Percentiles rank a stretch among this genome's conserved stretches.
Evolutionary conservation across 2,329 filamentous ascomycete genomes (phyloP).

Genomic region (Ampelomyces quisqualis): DNA sequence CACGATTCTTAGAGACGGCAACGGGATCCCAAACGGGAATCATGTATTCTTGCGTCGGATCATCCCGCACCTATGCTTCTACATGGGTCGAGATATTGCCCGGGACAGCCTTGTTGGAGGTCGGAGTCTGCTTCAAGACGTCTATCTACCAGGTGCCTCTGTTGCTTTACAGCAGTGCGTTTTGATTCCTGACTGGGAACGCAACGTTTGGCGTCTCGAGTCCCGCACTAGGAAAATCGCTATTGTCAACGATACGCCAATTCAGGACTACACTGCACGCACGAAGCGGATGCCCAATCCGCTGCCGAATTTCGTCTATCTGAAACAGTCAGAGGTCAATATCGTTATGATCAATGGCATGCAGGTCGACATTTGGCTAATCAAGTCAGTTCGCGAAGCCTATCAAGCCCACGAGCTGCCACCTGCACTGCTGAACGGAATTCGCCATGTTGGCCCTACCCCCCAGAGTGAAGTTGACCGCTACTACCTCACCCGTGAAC

Average conservation of each 20-base stretch:
- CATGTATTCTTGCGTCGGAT: slow-evolving; percentile 12
- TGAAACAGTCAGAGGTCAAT: slow-evolving; percentile 11
- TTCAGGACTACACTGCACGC: slow-evolving; percentile 7
- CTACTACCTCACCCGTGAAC: slow-evolving; percentile 5
- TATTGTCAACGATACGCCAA: slow-evolving; percentile 14
- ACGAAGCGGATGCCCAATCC: slow-evolving; percentile 2
- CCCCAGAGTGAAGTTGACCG: slow-evolving; percentile 5
- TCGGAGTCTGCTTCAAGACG: background rate
- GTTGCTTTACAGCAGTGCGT: slow-evolving; percentile 10
- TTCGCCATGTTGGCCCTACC: slow-evolving; percentile 10
- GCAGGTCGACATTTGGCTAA: slow-evolving; percentile 16
- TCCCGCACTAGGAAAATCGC: slow-evolving; percentile 10
- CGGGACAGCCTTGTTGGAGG: background rate
- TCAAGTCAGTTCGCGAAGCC: slow-evolving; percentile 9
- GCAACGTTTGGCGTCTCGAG: slow-evolving; percentile 13
- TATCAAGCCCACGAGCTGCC: background rate
- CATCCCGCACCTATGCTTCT: slow-evolving; percentile 5
- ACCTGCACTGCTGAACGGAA: background rate
- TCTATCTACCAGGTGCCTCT: background rate
- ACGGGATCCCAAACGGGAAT: background rate
- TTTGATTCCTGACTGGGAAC: slow-evolving; percentile 5
- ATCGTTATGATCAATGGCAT: slow-evolving; percentile 5
- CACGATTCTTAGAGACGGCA: background rate
- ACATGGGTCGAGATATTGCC: slow-evolving; percentile 7
- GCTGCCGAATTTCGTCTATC: slow-evolving; percentile 9